Evolutionary conservation across 1,284 basidiomycete genomes (phyloP), one percentile per base, ranked within the genome.

Genomic region (Heterobasidion annosum): DNA sequence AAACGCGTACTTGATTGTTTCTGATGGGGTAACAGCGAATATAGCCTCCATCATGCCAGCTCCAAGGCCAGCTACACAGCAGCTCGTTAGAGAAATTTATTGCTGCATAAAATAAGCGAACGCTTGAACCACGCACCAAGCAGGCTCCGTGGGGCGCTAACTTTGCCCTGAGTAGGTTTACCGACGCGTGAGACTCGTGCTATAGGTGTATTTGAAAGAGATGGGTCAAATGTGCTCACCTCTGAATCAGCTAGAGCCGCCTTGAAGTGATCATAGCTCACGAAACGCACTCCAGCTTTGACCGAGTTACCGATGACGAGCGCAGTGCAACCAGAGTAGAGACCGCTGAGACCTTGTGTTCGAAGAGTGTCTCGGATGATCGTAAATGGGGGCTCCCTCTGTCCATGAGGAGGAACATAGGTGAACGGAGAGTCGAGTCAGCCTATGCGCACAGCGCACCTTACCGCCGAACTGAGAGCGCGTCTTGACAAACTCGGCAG

Each of bases 181-280:
- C 34, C 9, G 34, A 40, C 2, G 6, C 6, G 37, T 40, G 37
- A 40, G n/a, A 0, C n/a, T 40, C 25, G 4, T 25, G 4, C 4
- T 25, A 25, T 25, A 40, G 2, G 37, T 12, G 37, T 1, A 10
- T 12, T 3, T 40, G 10, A 40, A 10, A 1, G 5, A 4, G 5
- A 34, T 2, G 18, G n/a, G 16, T 15, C 16, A 44, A 19, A 34
- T 25, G 37, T 10, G 66, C 75, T 59, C 63, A 93, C 93, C 73
- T 96, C 76, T 9, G 82, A 65, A 68, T 98, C 93, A 49, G 88
- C 89, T 53, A 99, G 70, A 63, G 86, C 70, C 45, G 77, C 73
- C 73, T 99, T 98, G 75, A 96, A 96, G 67, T 89, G 81, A 67
- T 98, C 95, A 71, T 98, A 99, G 60, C 86, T 91, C 51, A 97